Conservation (phyloP, 768 basidiomycete species). For the Mycena capillaripes region DNA sequence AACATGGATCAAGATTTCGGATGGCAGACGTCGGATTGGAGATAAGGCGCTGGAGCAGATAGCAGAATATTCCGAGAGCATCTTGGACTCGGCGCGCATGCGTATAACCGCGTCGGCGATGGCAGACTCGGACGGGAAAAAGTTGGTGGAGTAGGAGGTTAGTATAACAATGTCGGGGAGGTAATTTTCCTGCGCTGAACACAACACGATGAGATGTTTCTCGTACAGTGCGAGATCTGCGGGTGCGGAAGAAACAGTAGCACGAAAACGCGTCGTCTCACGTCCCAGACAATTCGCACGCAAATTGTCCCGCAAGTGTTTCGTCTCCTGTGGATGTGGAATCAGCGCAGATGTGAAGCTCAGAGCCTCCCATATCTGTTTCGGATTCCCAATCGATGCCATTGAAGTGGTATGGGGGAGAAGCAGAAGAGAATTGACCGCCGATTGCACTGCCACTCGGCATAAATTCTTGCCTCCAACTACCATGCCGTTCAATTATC, state of each 20-base stretch:
- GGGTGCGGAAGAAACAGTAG: not conserved
- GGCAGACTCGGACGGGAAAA: not conserved
- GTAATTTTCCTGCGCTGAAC: not conserved
- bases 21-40: slow-evolving; percentile 26
- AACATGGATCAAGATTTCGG: slow-evolving; percentile 22
- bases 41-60: slow-evolving; percentile 22
- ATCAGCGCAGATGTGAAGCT: not conserved
- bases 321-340: not conserved
- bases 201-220: not conserved
- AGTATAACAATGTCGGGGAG: not conserved
- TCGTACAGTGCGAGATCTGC: not conserved
- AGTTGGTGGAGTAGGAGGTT: not conserved
- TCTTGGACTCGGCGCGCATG: not conserved
- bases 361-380: not conserved
- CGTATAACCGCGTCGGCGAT: not conserved
- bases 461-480: too few relatives aligned
- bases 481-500: not conserved
- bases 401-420: too few relatives aligned
- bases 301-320: not conserved
- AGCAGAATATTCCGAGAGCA: not conserved
- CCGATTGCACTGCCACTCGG: too few relatives aligned
- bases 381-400: not conserved
- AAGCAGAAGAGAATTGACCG: too few relatives aligned
- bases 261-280: slow-evolving; percentile 21
- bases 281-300: slow-evolving; percentile 2